Base-by-base conservation (phyloP, 805 yeast genomes). In the Lachancea kluyveri region DNA sequence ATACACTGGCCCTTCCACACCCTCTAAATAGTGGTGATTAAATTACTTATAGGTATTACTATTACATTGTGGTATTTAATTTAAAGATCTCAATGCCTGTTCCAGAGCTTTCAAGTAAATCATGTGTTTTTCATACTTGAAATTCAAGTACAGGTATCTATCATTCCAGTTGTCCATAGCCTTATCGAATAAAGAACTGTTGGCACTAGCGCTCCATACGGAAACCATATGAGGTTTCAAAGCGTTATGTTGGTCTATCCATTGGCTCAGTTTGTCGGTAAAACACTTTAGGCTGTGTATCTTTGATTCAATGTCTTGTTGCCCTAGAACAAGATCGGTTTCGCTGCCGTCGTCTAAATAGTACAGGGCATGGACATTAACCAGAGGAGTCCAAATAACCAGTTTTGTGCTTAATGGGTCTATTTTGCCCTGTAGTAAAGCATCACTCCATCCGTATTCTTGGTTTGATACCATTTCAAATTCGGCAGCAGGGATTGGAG, bases 371-470 rank as follows among this genome's bases (percentile, higher is more conserved):
- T 54, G 57, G 9, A 50, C 42, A 1, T 52, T 45, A 8, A 47
- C 21, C 4, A 51, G 31, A 18, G 52, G 47, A 16, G 43, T 35
- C 59, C 57, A 55, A 8, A 24, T 14, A 14, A 26, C 12, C 8
- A 37, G 27, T 16, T 33, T 25, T 5, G 27, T 28, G 3, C 20
- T 23, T 14, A 15, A 8, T 4, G 19, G 18, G 20, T 21, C 24
- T 8, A 14, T 17, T n/a, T 28, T 28, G 4, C 24, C 25, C 2
- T 22, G 11, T 14, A 37, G 25, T 1, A 57, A 14, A 4, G 31
- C 35, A 4, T 40, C 31, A 28, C 66, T 57, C 95, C 95, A 86
- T 2, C 95, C 95, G 51, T 75, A 86, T 52, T 87, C 94, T 37
- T 78, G 71, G 33, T 65, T 70, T 5, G 90, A 77, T 2, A 86